A percentile compares a stretch with the other conserved stretches of the same genome.
Evolutionary conservation across 306 rosid species (phyloP).

Genomic region (Cucurbita argyrosperma): DNA sequence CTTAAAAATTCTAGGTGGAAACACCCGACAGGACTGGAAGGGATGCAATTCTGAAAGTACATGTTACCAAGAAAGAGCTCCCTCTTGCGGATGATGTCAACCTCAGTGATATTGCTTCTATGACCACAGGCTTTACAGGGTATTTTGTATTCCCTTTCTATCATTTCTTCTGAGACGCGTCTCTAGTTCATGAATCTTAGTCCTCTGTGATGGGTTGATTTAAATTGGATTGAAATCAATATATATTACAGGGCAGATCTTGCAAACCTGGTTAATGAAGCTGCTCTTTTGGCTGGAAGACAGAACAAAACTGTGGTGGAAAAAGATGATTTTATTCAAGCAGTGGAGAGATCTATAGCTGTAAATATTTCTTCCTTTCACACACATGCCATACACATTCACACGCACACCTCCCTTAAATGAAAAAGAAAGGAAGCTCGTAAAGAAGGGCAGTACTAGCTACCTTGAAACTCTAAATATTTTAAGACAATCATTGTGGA

Average conservation of each 20-base stretch:
- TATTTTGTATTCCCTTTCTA: conserved; percentile 20
- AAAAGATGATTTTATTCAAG: conserved; percentile 73
- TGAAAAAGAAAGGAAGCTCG: neutral
- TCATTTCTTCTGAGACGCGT: neutral
- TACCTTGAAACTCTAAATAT: neutral
- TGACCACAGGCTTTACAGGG: conserved; percentile 99
- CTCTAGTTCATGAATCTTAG: neutral
- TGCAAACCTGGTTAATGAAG: conserved; percentile 94
- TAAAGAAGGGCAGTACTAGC: neutral
- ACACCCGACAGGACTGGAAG: conserved; percentile 85
- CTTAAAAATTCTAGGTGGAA: conserved; percentile 49
- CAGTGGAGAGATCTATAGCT: conserved; percentile 91
- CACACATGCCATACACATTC: neutral
- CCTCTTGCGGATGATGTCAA: conserved; percentile 66
- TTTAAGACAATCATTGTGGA: neutral
- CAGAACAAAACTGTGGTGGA: conserved; percentile 68
- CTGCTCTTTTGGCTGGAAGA: conserved; percentile 92
- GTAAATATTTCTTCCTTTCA: conserved; percentile 31
- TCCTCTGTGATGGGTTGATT: neutral
- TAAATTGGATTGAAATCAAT: neutral
- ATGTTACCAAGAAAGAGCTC: conserved; percentile 75
- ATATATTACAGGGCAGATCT: conserved; percentile 70
- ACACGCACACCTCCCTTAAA: neutral
- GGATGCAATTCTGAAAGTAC: conserved; percentile 77
- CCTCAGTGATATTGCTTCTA: conserved; percentile 63